phyloP scores from a whole-genome alignment of 2,329 filamentous ascomycete species.

The Trichoderma gracile region DNA sequence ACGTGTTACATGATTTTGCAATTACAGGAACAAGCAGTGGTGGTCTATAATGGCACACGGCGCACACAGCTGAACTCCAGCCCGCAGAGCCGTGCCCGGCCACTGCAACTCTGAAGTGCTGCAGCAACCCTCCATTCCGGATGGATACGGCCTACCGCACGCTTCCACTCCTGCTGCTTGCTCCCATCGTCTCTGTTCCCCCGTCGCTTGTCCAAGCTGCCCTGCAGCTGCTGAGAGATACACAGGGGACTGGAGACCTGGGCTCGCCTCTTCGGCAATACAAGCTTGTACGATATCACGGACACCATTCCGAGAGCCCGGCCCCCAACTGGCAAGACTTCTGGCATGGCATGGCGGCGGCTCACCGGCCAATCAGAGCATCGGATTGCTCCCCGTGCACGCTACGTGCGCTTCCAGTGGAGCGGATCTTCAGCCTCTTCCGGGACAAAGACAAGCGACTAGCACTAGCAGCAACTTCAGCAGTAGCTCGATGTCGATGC shows the following conservation, averaged over 20 bases:
- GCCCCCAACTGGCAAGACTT: constrained; percentile 5
- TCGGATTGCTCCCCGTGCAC: constrained; percentile 37
- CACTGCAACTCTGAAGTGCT: too few species aligned
- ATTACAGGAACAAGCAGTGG: too few species aligned
- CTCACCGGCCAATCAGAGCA: constrained; percentile 37
- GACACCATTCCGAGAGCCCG: constrained; percentile 16
- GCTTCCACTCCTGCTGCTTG: too few species aligned
- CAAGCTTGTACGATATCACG: background rate
- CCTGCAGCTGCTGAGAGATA: background rate
- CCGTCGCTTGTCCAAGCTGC: too few species aligned
- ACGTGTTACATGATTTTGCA: too few species aligned
- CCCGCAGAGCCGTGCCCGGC: too few species aligned
- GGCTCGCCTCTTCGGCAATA: background rate
- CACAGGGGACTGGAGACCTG: background rate
- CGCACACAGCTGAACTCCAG: too few species aligned
- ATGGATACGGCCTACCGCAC: too few species aligned
- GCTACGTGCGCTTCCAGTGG: constrained; percentile 36
- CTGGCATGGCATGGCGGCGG: background rate
- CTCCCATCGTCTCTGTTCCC: too few species aligned
- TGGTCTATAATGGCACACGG: too few species aligned
- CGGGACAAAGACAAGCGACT: constrained; percentile 7
- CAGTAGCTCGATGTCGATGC: background rate
- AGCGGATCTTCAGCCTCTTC: constrained; percentile 29
- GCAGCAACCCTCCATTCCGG: too few species aligned
- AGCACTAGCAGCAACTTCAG: background rate